Base-by-base conservation (phyloP, 768 basidiomycete genomes). In the Tylopilus felleus region DNA sequence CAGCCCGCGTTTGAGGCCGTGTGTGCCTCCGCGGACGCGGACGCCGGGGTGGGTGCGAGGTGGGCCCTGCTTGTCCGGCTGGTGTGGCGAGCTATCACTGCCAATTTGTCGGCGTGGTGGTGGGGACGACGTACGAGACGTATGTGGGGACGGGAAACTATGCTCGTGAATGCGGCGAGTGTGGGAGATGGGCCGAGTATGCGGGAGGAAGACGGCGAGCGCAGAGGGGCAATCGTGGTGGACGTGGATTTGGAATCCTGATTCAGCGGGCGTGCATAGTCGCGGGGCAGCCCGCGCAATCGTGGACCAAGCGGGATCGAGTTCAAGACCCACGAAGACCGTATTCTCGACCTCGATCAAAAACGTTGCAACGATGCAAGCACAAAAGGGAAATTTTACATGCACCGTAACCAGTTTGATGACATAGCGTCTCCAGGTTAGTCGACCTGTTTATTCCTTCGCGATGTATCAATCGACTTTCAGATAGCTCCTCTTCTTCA, bases 161-260 rank as follows among this genome's bases (percentile, higher is more conserved):
- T 69, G 17, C 53, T 74, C 27, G 63, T 74, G 47, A 74, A 74
- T 59, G 68, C 67, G 14, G 66, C 72, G n/a, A 60, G 51, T 14
- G 43, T 57, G 28, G 43, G 64, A 3, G 62, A 73, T 17, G 66
- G 53, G 10, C 67, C 59, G 2, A 17, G 17, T 25, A 0, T n/a
- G 17, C 35, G 8, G n/a, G 38, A 14, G 25, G 41, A 62, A 8
- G 57, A 67, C 40, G 49, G 63, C 16, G 43, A 64, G 50, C 59
- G 49, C 25, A 57, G 52, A 41, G 69, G 64, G 31, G 70, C 67
- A 14, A 60, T 71, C 36, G 66, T 65, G 7, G 57, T 73, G 17
- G 68, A 74, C 31, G 4, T 57, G 22, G 41, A 57, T 47, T 44
- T 57, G 39, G 27, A 45, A 6, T 56, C 54, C 8, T 57, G 33